A percentile compares a stretch with the other conserved stretches of the same genome.
These are phyloP conservation scores for Mycena epipterygia DNA, from an alignment of 768 basidiomycete species.

Conservation along the genomic window DNA sequence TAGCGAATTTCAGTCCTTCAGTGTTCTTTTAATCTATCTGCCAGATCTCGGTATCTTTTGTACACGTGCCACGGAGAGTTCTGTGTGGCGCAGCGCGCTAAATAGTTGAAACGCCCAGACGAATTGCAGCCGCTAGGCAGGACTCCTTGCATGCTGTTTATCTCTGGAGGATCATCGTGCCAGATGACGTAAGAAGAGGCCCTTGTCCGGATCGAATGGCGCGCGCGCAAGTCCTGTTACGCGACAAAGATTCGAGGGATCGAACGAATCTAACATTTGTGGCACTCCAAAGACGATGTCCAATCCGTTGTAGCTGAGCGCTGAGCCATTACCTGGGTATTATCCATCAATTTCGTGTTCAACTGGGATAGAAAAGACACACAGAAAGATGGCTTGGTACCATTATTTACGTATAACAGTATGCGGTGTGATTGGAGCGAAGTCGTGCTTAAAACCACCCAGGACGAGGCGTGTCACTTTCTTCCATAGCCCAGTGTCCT, in stretches of 20 bases:
- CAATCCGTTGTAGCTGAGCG: too few species aligned
- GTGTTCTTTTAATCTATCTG: background rate
- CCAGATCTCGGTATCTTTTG: background rate
- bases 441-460: conserved; percentile 16
- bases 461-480: conserved; percentile 3
- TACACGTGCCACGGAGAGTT: background rate
- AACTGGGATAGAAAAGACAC: too few species aligned
- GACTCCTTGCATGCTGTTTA: background rate
- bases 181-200: too few species aligned
- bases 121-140: background rate
- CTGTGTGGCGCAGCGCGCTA: background rate
- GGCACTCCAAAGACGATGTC: too few species aligned
- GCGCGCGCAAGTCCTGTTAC: too few species aligned
- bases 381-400: background rate
- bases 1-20: background rate
- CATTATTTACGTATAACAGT: background rate
- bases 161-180: too few species aligned
- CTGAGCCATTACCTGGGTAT: too few species aligned
- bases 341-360: too few species aligned
- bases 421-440: background rate
- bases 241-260: too few species aligned
- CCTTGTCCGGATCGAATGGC: too few species aligned
- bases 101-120: background rate
- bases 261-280: too few species aligned
- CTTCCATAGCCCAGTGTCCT: conserved; percentile 10